These are phyloP conservation scores for Spiraea crenata DNA, from an alignment of 331 rosid species.

Conservation along the genomic window DNA sequence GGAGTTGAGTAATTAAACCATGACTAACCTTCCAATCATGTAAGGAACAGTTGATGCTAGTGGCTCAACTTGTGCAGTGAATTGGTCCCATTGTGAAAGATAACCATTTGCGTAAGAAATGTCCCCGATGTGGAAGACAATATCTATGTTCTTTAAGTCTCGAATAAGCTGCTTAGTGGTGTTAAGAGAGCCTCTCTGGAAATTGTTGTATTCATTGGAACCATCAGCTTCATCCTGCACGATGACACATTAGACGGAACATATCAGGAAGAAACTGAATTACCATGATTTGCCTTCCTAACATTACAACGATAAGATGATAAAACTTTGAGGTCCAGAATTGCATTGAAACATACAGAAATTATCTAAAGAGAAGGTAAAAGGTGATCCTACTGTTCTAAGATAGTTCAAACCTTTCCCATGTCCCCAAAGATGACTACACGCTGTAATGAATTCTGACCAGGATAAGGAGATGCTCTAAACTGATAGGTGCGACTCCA, in stretches of 20 bases:
- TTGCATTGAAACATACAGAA: background rate
- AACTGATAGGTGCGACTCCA: conserved; percentile 59
- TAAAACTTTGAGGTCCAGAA: background rate
- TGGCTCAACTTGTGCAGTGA: conserved; percentile 78
- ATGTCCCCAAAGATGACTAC: conserved; percentile 81
- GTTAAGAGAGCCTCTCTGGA: conserved; percentile 68
- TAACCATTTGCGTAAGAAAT: conserved; percentile 78
- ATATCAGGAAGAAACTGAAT: background rate
- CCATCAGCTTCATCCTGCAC: conserved; percentile 78
- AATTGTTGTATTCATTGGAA: conserved; percentile 75
- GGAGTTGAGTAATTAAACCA: background rate
- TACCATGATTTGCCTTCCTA: background rate
- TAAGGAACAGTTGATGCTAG: conserved; percentile 72
- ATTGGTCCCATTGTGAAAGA: conserved; percentile 82
- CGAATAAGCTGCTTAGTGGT: conserved; percentile 59
- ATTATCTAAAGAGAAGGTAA: background rate
- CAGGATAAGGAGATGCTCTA: conserved; percentile 77
- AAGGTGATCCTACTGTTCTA: background rate
- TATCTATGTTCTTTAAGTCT: conserved; percentile 59
- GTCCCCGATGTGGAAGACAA: conserved; percentile 80
- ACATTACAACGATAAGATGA: background rate
- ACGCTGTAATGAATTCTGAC: conserved; percentile 70
- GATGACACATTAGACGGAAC: conserved; percentile 5
- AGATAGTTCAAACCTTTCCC: conserved; percentile 69
- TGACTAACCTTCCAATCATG: conserved; percentile 75